Base-by-base conservation (phyloP, 1,284 basidiomycete genomes). In the Phylloboletellus chloephorus region DNA sequence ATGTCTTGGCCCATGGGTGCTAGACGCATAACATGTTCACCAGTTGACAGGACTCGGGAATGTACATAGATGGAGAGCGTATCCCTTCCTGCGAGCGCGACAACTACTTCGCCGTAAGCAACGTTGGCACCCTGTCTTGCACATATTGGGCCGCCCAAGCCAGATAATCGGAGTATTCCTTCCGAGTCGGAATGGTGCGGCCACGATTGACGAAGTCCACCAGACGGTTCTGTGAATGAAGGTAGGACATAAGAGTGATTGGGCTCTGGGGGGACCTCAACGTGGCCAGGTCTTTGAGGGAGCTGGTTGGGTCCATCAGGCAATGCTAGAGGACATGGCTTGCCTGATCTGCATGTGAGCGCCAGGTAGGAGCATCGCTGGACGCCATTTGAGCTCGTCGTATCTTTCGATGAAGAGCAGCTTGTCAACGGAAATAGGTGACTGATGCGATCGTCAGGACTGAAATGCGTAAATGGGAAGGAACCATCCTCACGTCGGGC, bases 141-240 rank as follows among this genome's bases (percentile, higher is more conserved):
- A 74, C 69, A 31, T 68, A 66, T 7, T 55, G 54, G 2, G 77
- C 73, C 7, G 71, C 72, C 76, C 76, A 78, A 9, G 68, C 55
- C 24, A 79, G 66, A 55, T 79, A 79, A 52, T 78, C 76, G 5
- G 73, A 67, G 47, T 71, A 79, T 49, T 79, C 78, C 75, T 92
- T 93, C 69, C 92, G 90, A 59, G 88, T 92, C 28, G 91, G 90
- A 66, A 92, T 86, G 47, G 86, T 90, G 21, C 87, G 91, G 67
- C 91, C 91, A 49, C 88, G 80, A 65, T 87, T 82, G 65, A 89
- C 88, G 56, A 87, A 79, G 25, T 67, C 61, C 16, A 72, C 49
- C 29, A 79, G 65, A 37, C 78, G 69, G 34, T 65, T 64, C 44
- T 76, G 67, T 35, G 67, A 68, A 45, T 77, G 72, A 31, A 79